A percentile compares a stretch with the other conserved stretches of the same genome.
These are phyloP conservation scores for Colletotrichum spaethianum DNA, from an alignment of 2,329 filamentous ascomycete genomes.

Conservation along the genomic window DNA sequence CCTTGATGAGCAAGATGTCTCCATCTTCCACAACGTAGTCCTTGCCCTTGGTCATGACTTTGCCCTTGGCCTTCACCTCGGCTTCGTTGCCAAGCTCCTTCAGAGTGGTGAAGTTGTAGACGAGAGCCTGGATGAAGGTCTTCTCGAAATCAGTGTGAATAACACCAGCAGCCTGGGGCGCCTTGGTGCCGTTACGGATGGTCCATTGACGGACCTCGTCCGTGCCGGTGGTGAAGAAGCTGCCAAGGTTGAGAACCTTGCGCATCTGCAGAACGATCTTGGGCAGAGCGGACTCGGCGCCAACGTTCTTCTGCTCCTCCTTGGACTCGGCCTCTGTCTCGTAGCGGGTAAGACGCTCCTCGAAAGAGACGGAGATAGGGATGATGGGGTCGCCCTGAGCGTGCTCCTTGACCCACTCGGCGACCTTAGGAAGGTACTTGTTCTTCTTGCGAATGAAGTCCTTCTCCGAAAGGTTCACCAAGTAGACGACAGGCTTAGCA, in stretches of 20 bases:
- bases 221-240: conserved; percentile 96
- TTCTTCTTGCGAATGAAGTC: conserved; percentile 99
- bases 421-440: conserved; percentile 95
- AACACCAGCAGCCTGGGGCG: conserved; percentile 96
- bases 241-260: conserved; percentile 88
- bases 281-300: conserved; percentile 88
- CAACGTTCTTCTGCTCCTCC: conserved; percentile 91
- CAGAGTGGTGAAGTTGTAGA: conserved; percentile 88
- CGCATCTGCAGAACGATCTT: conserved; percentile 96
- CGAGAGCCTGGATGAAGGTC: conserved; percentile 97
- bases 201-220: conserved; percentile 99
- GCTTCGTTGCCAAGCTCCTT: conserved; percentile 92
- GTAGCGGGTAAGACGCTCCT: conserved; percentile 90
- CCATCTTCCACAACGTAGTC: conserved; percentile 93
- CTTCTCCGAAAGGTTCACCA: conserved; percentile 96
- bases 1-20: conserved; percentile 89
- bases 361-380: conserved; percentile 91
- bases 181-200: conserved; percentile 94
- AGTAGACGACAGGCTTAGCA: conserved; percentile 96
- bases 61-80: conserved; percentile 92
- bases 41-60: conserved; percentile 98
- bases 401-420: conserved; percentile 95
- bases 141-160: conserved; percentile 99
- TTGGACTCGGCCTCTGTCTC: conserved; percentile 81
- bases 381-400: conserved; percentile 91